Evolutionary conservation across 2,329 filamentous ascomycete genomes (phyloP).

Genomic region (Nemania sp.): DNA sequence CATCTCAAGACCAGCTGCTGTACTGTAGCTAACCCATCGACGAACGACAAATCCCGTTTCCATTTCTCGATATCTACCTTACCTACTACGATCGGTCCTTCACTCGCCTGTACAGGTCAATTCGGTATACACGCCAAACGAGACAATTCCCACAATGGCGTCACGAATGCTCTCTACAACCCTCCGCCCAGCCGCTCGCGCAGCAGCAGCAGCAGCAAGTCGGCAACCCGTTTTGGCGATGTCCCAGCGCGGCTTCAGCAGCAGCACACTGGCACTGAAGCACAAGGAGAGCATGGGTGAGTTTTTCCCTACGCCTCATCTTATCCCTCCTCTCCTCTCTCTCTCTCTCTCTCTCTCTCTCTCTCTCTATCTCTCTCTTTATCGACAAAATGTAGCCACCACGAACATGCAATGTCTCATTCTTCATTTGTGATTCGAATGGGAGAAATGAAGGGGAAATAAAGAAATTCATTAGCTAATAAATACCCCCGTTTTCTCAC

Average conservation of each 20-base stretch:
- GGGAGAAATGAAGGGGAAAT: too few relatives aligned
- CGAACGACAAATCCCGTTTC: neutral
- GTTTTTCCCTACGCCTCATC: too few relatives aligned
- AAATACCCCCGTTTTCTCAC: constrained; percentile 25
- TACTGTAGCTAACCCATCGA: neutral
- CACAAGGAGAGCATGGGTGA: constrained; percentile 39
- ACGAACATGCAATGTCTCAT: too few relatives aligned
- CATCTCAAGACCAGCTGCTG: neutral
- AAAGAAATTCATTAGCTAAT: constrained; percentile 28
- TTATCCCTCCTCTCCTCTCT: neutral
- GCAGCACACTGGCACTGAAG: constrained; percentile 29
- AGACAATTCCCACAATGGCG: constrained; percentile 37
- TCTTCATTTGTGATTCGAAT: too few relatives aligned
- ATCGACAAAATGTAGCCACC: too few relatives aligned
- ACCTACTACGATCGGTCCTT: neutral
- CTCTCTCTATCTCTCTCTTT: too few relatives aligned
- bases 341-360: too few relatives aligned
- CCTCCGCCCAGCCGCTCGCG: constrained; percentile 32
- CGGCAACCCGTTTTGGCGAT: constrained; percentile 31
- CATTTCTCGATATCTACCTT: neutral
- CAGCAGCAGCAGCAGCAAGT: constrained; percentile 31
- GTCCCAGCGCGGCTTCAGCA: constrained; percentile 33
- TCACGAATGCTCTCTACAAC: constrained; percentile 36
- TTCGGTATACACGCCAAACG: neutral
- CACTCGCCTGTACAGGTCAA: neutral